These are phyloP conservation scores for Neofusicoccum ribis DNA, from an alignment of 2,329 filamentous ascomycete genomes.

Conservation along the genomic window DNA sequence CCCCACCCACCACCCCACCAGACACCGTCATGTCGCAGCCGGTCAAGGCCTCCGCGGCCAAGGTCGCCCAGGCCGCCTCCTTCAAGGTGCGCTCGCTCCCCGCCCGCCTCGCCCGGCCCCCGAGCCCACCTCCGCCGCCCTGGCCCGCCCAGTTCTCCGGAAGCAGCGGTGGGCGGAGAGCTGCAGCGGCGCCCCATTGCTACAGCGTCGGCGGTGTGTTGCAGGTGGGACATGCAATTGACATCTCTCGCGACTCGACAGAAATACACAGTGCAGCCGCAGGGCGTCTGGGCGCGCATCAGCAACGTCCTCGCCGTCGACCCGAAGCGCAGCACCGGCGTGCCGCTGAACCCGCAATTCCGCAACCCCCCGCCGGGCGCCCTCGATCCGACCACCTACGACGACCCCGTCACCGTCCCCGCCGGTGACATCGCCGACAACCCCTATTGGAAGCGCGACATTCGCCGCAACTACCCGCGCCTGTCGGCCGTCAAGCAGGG, in stretches of 20 bases:
- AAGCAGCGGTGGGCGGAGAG: too few relatives aligned
- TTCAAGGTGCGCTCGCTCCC: slow-evolving; percentile 17
- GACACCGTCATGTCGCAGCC: slow-evolving; percentile 13
- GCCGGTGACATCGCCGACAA: slow-evolving; percentile 87
- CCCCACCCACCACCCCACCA: slow-evolving; percentile 6
- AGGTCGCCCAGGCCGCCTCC: slow-evolving; percentile 10
- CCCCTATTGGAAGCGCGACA: slow-evolving; percentile 94
- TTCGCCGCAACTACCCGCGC: slow-evolving; percentile 77
- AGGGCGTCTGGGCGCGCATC: slow-evolving; percentile 82
- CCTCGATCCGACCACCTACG: slow-evolving; percentile 69
- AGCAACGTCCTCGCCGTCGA: slow-evolving; percentile 79
- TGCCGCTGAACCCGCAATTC: slow-evolving; percentile 90
- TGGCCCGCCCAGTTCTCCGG: background rate
- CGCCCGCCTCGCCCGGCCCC: background rate
- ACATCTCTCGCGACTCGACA: slow-evolving; percentile 39
- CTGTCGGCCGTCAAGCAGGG: slow-evolving; percentile 79
- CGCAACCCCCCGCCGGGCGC: slow-evolving; percentile 80
- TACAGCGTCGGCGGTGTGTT: too few relatives aligned
- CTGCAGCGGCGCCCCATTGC: background rate
- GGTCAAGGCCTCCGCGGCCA: slow-evolving; percentile 1
- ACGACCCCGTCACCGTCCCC: slow-evolving; percentile 81
- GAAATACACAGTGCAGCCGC: slow-evolving; percentile 96
- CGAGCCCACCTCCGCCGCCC: background rate
- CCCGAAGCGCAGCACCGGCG: slow-evolving; percentile 82
- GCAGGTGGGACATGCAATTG: background rate